Evolutionary conservation across 495 filamentous ascomycete genomes (phyloP).

Genomic region (Gamarada debralockiae): DNA sequence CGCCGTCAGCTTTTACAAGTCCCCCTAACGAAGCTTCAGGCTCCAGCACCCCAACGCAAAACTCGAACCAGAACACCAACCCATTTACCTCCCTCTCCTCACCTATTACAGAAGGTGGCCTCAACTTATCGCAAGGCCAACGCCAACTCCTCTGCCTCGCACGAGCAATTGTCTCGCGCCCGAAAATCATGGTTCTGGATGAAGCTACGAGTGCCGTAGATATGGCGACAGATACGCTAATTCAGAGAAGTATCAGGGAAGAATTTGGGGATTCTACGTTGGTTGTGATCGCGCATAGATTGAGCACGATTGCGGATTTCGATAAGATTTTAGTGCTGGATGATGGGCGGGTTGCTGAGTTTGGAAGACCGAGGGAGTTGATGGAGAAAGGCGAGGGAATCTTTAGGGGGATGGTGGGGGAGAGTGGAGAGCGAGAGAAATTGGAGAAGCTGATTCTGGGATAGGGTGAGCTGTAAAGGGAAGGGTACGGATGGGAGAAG

Average conservation of each 20-base stretch:
- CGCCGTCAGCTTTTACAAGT: conserved; percentile 17
- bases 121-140: conserved; percentile 84
- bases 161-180: conserved; percentile 74
- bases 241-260: conserved; percentile 77
- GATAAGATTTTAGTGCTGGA: conserved; percentile 81
- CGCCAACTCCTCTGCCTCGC: conserved; percentile 86
- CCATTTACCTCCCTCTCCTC: conserved; percentile 34
- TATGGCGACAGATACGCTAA: conserved; percentile 77
- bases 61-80: conserved; percentile 52
- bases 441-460: conserved; percentile 48
- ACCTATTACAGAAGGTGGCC: conserved; percentile 68
- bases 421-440: conserved; percentile 66
- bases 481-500: too few species aligned
- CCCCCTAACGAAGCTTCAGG: conserved; percentile 6
- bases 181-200: conserved; percentile 84
- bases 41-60: conserved; percentile 13
- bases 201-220: conserved; percentile 89
- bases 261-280: conserved; percentile 72
- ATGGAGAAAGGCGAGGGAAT: conserved; percentile 49
- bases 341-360: conserved; percentile 71
- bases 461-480: too few species aligned
- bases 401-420: conserved; percentile 70
- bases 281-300: conserved; percentile 82
- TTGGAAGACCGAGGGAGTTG: conserved; percentile 64
- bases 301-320: conserved; percentile 84